Conservation (phyloP, 176 grass and related monocot genomes). For the Oryza rufipogon region DNA sequence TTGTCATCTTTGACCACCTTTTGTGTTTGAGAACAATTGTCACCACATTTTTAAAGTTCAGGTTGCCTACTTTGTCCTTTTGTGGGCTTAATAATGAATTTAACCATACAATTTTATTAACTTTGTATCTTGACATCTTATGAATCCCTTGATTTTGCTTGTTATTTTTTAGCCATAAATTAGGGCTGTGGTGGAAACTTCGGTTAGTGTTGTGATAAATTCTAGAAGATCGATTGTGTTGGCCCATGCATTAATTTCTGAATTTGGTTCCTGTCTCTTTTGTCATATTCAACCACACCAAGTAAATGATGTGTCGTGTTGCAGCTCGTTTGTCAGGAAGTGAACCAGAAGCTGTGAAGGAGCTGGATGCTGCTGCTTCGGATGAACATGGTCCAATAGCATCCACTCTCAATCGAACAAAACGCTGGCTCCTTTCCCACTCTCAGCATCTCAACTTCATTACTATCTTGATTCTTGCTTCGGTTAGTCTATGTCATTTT, state of each 20-base stretch:
- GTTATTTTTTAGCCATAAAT: slow-evolving; percentile 1
- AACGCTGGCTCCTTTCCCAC: slow-evolving; percentile 82
- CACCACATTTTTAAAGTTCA: not conserved
- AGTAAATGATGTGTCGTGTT: slow-evolving; percentile 28
- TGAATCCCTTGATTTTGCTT: not conserved
- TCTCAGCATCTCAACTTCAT: slow-evolving; percentile 93
- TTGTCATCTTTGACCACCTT: not conserved
- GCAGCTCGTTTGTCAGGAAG: slow-evolving; percentile 83
- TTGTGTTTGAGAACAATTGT: not conserved
- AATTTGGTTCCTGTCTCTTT: slow-evolving; percentile 14
- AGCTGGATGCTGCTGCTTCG: slow-evolving; percentile 54
- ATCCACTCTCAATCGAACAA: slow-evolving; percentile 61
- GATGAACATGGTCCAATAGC: slow-evolving; percentile 77
- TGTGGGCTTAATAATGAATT: not conserved
- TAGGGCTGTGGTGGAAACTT: not conserved
- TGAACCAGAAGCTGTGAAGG: slow-evolving; percentile 73
- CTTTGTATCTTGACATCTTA: not conserved
- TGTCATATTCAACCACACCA: slow-evolving; percentile 18
- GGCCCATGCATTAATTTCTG: not conserved
- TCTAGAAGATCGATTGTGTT: slow-evolving; percentile 12
- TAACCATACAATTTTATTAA: not conserved
- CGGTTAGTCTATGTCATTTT: slow-evolving; percentile 56
- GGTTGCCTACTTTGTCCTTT: not conserved
- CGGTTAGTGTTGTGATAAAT: not conserved
- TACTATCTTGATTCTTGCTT: slow-evolving; percentile 92